A percentile compares a stretch with the other conserved stretches of the same genome.
These are phyloP conservation scores for Inonotus obliquus DNA, from an alignment of 1,284 basidiomycete species.

Conservation along the genomic window DNA sequence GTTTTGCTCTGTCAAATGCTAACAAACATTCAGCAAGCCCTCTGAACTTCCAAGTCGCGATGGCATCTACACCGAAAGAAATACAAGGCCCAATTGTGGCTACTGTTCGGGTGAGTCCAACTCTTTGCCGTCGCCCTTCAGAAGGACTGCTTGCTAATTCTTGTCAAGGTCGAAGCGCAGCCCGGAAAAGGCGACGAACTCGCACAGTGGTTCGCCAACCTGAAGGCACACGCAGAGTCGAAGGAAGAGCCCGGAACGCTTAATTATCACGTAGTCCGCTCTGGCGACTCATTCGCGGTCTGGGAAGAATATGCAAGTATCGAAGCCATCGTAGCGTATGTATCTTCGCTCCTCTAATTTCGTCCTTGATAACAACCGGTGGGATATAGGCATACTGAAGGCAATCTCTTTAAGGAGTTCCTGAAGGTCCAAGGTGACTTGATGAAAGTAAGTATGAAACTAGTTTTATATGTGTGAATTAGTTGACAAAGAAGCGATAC, in stretches of 20 bases:
- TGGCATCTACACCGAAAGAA: background rate
- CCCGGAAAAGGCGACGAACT: conserved; percentile 11
- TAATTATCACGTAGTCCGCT: conserved; percentile 4
- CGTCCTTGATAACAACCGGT: background rate
- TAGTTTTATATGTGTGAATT: too few species aligned
- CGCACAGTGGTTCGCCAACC: conserved; percentile 5
- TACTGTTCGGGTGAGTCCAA: background rate
- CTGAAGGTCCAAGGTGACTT: background rate
- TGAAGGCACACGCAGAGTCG: conserved; percentile 10
- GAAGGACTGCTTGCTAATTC: background rate
- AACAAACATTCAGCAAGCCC: too few species aligned
- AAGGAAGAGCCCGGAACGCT: conserved; percentile 6
- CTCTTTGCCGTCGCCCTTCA: background rate
- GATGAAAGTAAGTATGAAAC: background rate
- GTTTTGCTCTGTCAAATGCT: too few species aligned
- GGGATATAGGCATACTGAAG: background rate
- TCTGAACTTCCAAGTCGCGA: too few species aligned
- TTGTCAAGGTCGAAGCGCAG: background rate
- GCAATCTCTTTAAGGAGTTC: background rate
- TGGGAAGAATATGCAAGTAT: conserved; percentile 4
- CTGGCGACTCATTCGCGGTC: conserved; percentile 3
- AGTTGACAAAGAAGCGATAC: too few species aligned
- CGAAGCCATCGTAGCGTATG: background rate
- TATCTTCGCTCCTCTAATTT: background rate
- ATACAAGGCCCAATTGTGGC: background rate